Conservation (phyloP, 2,329 filamentous ascomycete species). For the Bipolaris bicolor region DNA sequence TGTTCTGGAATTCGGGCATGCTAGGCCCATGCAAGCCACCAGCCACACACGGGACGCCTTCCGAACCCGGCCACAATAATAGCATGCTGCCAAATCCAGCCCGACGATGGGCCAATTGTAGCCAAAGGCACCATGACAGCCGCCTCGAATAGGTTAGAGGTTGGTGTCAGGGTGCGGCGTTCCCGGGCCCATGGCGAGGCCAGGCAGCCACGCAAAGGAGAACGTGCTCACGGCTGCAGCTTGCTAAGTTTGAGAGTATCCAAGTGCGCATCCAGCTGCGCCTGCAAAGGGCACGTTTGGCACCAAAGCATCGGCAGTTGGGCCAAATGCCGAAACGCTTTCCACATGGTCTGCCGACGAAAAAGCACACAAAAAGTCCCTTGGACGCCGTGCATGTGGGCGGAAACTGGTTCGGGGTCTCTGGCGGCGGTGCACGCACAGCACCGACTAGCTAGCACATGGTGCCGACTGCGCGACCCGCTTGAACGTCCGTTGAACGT, state of each 20-base stretch:
- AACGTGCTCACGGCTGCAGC: constrained; percentile 13
- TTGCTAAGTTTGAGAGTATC: not conserved
- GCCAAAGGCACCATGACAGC: constrained; percentile 1
- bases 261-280: not conserved
- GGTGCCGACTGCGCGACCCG: not conserved
- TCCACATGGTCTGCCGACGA: not conserved
- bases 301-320: not conserved
- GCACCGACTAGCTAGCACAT: not conserved
- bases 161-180: constrained; percentile 12
- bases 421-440: not conserved
- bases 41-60: constrained; percentile 13
- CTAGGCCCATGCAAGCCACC: constrained; percentile 13
- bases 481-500: not conserved
- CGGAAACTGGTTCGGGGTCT: not conserved
- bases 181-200: constrained; percentile 3
- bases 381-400: not conserved
- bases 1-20: constrained; percentile 10
- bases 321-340: not conserved
- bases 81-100: constrained; percentile 7
- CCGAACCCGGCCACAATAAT: constrained; percentile 8
- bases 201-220: constrained; percentile 10
- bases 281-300: not conserved
- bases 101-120: constrained; percentile 4
- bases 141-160: constrained; percentile 11
- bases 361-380: not conserved